Evolutionary conservation across 306 rosid genomes (phyloP).

Genomic region (Erythrophleum fordii): DNA sequence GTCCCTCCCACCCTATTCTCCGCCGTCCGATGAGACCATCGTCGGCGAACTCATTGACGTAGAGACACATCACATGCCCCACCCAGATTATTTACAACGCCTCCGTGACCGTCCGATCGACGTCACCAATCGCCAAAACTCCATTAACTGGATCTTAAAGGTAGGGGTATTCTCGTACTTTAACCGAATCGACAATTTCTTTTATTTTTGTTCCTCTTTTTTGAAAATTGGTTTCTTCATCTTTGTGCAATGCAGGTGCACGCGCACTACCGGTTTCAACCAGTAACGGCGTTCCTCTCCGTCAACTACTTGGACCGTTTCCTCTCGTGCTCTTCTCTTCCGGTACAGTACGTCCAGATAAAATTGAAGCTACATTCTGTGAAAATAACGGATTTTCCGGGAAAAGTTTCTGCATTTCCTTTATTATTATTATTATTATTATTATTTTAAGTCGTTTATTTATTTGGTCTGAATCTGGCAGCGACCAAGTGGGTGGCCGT

Average conservation of each 20-base stretch:
- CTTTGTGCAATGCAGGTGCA: slow-evolving; percentile 58
- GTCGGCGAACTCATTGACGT: slow-evolving; percentile 36
- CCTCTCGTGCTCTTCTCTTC: slow-evolving; percentile 58
- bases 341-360: slow-evolving; percentile 41
- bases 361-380: too few relatives aligned
- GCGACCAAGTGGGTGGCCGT: slow-evolving; percentile 59
- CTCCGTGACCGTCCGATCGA: slow-evolving; percentile 51
- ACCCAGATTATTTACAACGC: slow-evolving; percentile 45
- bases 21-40: slow-evolving; percentile 23
- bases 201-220: background rate
- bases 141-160: slow-evolving; percentile 82
- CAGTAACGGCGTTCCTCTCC: slow-evolving; percentile 74
- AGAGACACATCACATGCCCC: slow-evolving; percentile 51
- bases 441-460: background rate
- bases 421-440: background rate
- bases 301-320: slow-evolving; percentile 81
- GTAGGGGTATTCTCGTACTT: slow-evolving; percentile 15
- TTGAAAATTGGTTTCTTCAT: background rate
- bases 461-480: slow-evolving; percentile 9
- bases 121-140: slow-evolving; percentile 58
- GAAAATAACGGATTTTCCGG: background rate
- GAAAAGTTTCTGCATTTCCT: background rate
- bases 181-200: background rate
- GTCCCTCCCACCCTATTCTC: background rate
- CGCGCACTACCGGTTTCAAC: slow-evolving; percentile 51